These are phyloP conservation scores for Effrenium voratum DNA, from an alignment of 73 alveolate species.

Conservation along the genomic window DNA sequence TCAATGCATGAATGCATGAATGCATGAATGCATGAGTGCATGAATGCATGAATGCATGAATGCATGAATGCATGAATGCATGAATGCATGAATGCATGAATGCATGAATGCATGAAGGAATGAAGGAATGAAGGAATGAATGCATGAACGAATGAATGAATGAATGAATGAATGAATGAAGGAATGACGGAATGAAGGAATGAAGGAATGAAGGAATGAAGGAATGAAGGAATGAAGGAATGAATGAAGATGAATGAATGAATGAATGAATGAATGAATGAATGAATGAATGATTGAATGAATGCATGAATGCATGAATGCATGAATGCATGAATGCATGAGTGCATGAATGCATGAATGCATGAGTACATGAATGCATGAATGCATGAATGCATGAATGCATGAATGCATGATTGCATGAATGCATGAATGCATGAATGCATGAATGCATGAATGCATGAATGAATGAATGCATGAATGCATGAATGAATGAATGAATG, in stretches of 20 bases:
- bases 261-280: conserved; percentile 20
- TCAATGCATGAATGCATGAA: not conserved
- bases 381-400: no score
- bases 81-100: not conserved
- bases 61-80: conserved; percentile 25
- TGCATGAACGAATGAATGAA: not conserved
- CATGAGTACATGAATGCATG: not conserved
- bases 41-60: conserved; percentile 11
- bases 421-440: no score
- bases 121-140: conserved; percentile 18
- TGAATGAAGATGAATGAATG: conserved; percentile 12
- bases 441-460: no score
- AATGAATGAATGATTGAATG: conserved; percentile 15
- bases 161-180: conserved; percentile 12
- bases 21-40: not conserved
- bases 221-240: not conserved
- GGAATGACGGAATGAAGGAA: not conserved
- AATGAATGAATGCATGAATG: no score
- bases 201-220: not conserved
- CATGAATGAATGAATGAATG: no score
- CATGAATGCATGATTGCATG: no score
- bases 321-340: not conserved
- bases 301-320: not conserved
- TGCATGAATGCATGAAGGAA: not conserved
- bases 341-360: conserved; percentile 3